Evolutionary conservation across 257 asterid species (phyloP), one percentile per base, ranked within the genome.

Genomic region (Coffea eugenioides): DNA sequence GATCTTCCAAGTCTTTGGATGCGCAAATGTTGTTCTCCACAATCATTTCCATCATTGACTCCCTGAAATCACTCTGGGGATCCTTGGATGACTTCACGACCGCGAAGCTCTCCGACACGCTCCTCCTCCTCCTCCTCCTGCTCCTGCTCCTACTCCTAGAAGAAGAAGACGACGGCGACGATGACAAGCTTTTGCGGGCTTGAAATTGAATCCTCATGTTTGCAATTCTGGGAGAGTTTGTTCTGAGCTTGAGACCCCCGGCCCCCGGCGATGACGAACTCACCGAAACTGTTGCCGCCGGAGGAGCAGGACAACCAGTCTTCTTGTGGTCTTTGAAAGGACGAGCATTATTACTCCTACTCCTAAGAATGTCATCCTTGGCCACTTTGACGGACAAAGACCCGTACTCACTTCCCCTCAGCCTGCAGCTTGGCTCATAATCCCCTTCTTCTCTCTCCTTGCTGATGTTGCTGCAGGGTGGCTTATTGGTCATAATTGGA

Each of bases 11-110:
- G 43, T 90, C 94, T 76, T 82, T 87, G 0, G 96, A 83, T 4
- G 79, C 85, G 41, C 73, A 80, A 56, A 91, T 86, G 66, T 90
- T 81, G 79, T 91, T 90, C 88, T 91, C 92, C 20, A 87, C 72
- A 1, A 91, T 91, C 97, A 91, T 91, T 89, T 91, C 94, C 91
- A 91, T 85, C 97, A 91, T 91, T 2, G 97, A 91, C 13, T 91
- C 91, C 80, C 76, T 87, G 86, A 91, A 91, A 23, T 91, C 97
- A 62, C 87, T 80, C 59, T 81, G 59, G 1, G 97, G 97, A 82
- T 91, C 90, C 80, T 71, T 80, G 4, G 94, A 90, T 25, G 91
- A 80, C 79, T 88, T 91, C 88, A 91, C 88, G 68, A 91, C 91
- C 73, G 92, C 96, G 0, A 88, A 80, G 36, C 92, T 87, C 56